These are phyloP conservation scores for Wallemia mellicola DNA, from an alignment of 1,284 basidiomycete species.

Conservation along the genomic window DNA sequence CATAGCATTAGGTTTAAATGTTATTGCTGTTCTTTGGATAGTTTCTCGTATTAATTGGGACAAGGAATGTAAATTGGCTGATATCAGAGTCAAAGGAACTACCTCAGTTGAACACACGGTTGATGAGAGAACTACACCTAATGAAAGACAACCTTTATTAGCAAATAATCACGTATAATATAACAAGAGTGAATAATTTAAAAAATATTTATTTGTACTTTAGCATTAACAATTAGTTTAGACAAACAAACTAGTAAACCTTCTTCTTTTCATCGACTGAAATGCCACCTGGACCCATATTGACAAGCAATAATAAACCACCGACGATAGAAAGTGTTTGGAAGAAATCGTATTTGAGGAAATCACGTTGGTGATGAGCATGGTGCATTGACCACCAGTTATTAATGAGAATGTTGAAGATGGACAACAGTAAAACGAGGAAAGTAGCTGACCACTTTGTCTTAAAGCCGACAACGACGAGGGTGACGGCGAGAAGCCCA, in stretches of 20 bases:
- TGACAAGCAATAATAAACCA: slow-evolving; percentile 81
- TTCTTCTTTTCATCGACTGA: slow-evolving; percentile 99
- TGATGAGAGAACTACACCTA: not conserved
- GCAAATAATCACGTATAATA: not conserved
- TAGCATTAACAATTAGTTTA: not conserved
- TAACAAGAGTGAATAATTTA: too few relatives aligned
- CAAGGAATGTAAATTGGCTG: not conserved
- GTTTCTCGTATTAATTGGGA: not conserved
- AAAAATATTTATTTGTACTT: not conserved
- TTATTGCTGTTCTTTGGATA: not conserved
- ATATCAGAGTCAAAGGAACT: not conserved
- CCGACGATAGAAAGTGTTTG: slow-evolving; percentile 57
- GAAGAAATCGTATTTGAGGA: slow-evolving; percentile 59
- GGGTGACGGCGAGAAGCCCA: slow-evolving; percentile 68
- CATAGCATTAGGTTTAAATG: not conserved
- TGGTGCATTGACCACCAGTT: slow-evolving; percentile 54
- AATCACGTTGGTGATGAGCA: slow-evolving; percentile 80
- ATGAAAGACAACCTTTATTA: not conserved
- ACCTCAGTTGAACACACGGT: not conserved
- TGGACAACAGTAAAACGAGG: slow-evolving; percentile 63
- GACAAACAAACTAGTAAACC: slow-evolving; percentile 22
- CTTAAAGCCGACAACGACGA: slow-evolving; percentile 98
- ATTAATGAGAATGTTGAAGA: slow-evolving; percentile 75
- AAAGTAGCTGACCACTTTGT: slow-evolving; percentile 97
- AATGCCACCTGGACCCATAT: slow-evolving; percentile 89